phyloP scores from a whole-genome alignment of 495 filamentous ascomycete species.

The Bathelium albidoporum region DNA sequence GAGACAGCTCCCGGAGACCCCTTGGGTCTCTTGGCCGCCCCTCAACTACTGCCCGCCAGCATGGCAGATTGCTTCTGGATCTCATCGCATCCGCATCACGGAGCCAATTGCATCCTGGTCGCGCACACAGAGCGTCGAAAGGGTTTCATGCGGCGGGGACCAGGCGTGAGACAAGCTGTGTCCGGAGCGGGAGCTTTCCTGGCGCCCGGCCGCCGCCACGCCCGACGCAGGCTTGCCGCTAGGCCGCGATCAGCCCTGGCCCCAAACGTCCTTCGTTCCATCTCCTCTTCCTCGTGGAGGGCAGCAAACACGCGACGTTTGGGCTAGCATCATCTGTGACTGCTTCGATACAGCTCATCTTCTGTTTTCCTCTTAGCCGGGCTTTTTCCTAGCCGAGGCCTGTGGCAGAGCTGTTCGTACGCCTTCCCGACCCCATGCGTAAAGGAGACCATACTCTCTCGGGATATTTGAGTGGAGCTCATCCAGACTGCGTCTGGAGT shows the following conservation, averaged over 20 bases:
- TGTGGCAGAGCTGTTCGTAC: too few species aligned
- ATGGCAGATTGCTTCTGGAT: not conserved
- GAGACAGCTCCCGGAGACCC: not conserved
- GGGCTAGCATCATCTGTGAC: not conserved
- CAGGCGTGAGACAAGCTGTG: not conserved
- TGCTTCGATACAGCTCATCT: not conserved
- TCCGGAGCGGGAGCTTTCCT: not conserved
- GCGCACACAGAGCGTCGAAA: not conserved
- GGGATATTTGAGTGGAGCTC: not conserved
- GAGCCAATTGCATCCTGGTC: slow-evolving; percentile 3
- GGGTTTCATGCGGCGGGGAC: not conserved
- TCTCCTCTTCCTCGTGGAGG: not conserved
- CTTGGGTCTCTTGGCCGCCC: not conserved
- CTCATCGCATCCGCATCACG: not conserved
- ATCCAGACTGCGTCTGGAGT: not conserved
- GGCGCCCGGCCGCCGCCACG: not conserved
- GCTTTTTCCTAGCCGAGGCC: not conserved
- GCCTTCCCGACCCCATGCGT: not conserved
- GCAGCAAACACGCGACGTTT: not conserved
- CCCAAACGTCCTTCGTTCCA: slow-evolving; percentile 2
- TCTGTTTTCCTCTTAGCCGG: not conserved
- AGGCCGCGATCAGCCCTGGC: not conserved
- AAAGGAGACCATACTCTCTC: not conserved
- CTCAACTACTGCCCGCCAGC: not conserved
- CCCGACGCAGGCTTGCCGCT: not conserved